Base-by-base conservation (phyloP, 257 asterid species). In the Solanum ahanhuiri region DNA sequence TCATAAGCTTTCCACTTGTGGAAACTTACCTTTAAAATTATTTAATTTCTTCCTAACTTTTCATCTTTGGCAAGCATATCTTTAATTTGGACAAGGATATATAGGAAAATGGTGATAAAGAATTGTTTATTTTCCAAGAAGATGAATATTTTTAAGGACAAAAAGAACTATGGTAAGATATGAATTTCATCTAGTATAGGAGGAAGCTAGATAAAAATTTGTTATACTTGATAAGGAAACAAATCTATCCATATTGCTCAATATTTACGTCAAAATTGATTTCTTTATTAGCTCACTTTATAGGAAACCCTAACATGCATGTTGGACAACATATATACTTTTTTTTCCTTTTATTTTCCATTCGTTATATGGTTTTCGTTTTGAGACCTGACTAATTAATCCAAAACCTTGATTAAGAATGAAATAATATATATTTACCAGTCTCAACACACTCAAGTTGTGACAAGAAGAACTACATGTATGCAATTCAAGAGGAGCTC, bases 321-420 rank as follows among this genome's bases (percentile, higher is more conserved):
- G 73, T 67, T 67, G 20, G 75, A 30, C 75, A 28, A 3, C 6
- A 67, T 28, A 6, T 6, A 67, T 14, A 30, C 1, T 6, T 5
- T 1, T 25, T 6, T 30, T 28, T 30, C 2, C 20, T 1, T 25
- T 64, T 64, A 4, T 0, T 64, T 64, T 64, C 15, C 31, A 9
- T 25, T 10, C 1, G 4, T 12, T 23, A 4, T 63, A 9, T 11
- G 2, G 4, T 2, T 0, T 12, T 0, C 0, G 1, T 23, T 64
- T 64, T 64, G 34, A 4, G 2, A 25, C 18, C 9, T 64, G 34
- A 64, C 34, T 64, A 64, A 64, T 12, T 10, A 51, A 51, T 23
- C 0, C 18, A 64, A 11, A 10, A 64, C 0, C 4, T 64, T 25
- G 15, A 64, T 64, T 64, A 64, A 64, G 6, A 20, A 60, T 60